Evolutionary conservation across 176 grass and related monocot species (phyloP), one percentile per base, ranked within the genome.

Genomic region (Musa acuminata): DNA sequence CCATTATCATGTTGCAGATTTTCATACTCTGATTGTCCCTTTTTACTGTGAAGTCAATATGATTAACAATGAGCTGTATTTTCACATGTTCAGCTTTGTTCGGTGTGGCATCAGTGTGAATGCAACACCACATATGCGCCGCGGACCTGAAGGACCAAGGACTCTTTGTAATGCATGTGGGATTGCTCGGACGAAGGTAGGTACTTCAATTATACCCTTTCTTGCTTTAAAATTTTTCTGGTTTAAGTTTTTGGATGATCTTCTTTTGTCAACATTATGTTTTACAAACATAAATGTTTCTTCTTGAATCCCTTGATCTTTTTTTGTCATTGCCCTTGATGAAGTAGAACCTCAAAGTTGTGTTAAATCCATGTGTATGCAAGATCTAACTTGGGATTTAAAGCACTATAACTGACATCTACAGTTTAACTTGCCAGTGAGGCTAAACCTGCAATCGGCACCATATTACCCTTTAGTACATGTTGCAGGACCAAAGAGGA

Each of bases 141-240:
- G 67, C 12, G 67, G 67, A 11, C 67, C 67, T 70, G 67, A 70
- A 16, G 67, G 43, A 50, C 67, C 43, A 11, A 70, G 67, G 67
- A 70, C 67, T 50, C 67, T 70, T n/a, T 70, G 43, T 70, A 70
- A 70, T 70, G 67, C 67, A 70, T 70, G 67, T 50, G 67, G 67
- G 2, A 70, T 70, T 70, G 43, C 67, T 70, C 50, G 8, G 67
- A 70, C 43, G 10, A 70, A 70, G 67, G 67, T 70, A 70, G 21
- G 63, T 5, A 20, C 17, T 50, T 70, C 12, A 43, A 65, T 50
- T 50, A 50, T 67, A 16, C 14, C 50, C 29, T 49, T 70, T 70
- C 35, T 50, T 70, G 9, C 67, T 70, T 70, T 50, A n/a, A 10
- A 12, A 7, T 13, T 1, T 51, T 70, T 14, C 17, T 70, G 35